These are phyloP conservation scores for Fusarium poae DNA, from an alignment of 2,329 filamentous ascomycete genomes.

Conservation along the genomic window DNA sequence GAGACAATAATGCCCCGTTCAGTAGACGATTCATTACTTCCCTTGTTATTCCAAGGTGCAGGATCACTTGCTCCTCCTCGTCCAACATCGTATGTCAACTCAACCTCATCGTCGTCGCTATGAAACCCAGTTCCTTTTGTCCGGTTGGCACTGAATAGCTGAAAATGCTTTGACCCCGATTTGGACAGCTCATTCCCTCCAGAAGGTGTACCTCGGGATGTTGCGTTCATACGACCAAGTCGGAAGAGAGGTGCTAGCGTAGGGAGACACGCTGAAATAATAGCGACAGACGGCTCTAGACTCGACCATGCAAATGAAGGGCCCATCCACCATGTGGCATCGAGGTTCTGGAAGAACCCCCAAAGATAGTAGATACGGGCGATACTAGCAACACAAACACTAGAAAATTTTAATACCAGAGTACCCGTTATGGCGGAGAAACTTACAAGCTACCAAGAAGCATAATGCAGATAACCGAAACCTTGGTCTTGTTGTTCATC, in stretches of 20 bases:
- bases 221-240: conserved; percentile 1
- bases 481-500: conserved; percentile 26
- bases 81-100: conserved; percentile 14
- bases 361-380: conserved; percentile 21
- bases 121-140: conserved; percentile 2
- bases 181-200: conserved; percentile 17
- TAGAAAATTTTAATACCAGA: background rate
- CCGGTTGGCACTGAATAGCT: conserved; percentile 13
- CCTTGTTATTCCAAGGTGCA: background rate
- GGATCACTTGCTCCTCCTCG: background rate
- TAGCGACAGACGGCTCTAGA: conserved; percentile 11
- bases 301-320: conserved; percentile 26
- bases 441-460: conserved; percentile 27
- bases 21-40: background rate
- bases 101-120: conserved; percentile 19
- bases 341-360: conserved; percentile 24
- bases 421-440: accelerated
- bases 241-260: conserved; percentile 17
- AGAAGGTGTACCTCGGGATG: conserved; percentile 16
- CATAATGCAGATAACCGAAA: conserved; percentile 25
- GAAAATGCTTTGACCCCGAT: conserved; percentile 12
- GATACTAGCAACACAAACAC: conserved; percentile 23
- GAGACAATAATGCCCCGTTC: conserved; percentile 16
- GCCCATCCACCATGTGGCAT: conserved; percentile 25
- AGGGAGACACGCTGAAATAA: conserved; percentile 11